phyloP scores from a whole-genome alignment of 1,284 basidiomycete species.

The Amylostereum areolatum region DNA sequence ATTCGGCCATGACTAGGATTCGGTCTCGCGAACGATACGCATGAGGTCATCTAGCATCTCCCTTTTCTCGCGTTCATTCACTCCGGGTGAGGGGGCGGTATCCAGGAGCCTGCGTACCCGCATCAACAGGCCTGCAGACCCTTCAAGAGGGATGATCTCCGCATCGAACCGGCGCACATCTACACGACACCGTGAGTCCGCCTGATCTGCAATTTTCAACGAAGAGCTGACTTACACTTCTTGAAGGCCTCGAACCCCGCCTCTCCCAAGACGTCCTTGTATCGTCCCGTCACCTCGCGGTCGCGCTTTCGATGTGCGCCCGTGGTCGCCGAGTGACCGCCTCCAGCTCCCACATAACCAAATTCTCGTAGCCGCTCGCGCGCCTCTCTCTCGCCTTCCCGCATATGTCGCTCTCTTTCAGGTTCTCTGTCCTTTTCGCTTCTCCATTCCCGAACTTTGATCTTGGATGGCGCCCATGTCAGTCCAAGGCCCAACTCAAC shows the following conservation, averaged over 20 bases:
- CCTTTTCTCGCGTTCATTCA: slow-evolving; percentile 41
- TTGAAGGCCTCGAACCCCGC: slow-evolving; percentile 61
- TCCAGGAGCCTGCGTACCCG: slow-evolving; percentile 57
- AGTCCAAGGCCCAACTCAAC: slow-evolving; percentile 16
- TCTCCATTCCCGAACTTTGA: slow-evolving; percentile 15
- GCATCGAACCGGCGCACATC: slow-evolving; percentile 58
- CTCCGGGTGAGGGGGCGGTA: slow-evolving; percentile 31
- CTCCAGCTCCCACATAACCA: not conserved
- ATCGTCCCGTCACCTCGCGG: slow-evolving; percentile 53
- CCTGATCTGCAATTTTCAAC: not conserved
- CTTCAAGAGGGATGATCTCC: slow-evolving; percentile 67
- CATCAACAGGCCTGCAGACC: slow-evolving; percentile 56
- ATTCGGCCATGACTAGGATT: slow-evolving; percentile 18
- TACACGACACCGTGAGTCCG: slow-evolving; percentile 10
- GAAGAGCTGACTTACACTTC: slow-evolving; percentile 44
- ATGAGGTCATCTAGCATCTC: slow-evolving; percentile 55
- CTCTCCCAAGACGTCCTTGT: slow-evolving; percentile 55
- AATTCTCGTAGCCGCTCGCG: slow-evolving; percentile 7
- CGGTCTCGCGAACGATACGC: slow-evolving; percentile 55
- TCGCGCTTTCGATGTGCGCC: slow-evolving; percentile 6
- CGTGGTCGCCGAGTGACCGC: slow-evolving; percentile 3
- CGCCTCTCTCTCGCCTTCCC: slow-evolving; percentile 7
- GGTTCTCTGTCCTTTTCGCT: not conserved
- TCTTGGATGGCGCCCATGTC: slow-evolving; percentile 18
- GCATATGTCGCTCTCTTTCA: slow-evolving; percentile 6